phyloP scores from a whole-genome alignment of 495 filamentous ascomycete species.

The Cercophora samala region DNA sequence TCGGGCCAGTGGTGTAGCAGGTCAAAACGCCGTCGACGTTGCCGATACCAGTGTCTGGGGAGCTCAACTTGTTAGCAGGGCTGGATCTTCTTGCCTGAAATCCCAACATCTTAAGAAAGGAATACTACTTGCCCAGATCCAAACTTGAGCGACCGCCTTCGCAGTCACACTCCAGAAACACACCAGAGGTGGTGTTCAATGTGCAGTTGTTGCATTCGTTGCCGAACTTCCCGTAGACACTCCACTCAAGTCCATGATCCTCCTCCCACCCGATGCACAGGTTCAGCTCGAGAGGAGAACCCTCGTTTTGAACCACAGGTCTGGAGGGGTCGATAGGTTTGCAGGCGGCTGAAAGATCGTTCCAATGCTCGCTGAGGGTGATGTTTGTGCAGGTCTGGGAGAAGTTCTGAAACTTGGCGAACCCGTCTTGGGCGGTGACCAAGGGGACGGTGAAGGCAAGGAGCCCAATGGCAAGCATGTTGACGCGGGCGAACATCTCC shows the following conservation, averaged over 20 bases:
- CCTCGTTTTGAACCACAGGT: not conserved
- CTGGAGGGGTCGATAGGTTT: not conserved
- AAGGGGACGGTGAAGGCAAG: not conserved
- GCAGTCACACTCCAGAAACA: conserved; percentile 12
- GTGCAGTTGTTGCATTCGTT: conserved; percentile 27
- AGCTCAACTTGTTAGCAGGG: no score
- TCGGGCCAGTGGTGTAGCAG: not conserved
- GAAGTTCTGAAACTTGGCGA: conserved; percentile 8
- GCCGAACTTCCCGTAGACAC: conserved; percentile 20
- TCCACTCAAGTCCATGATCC: not conserved
- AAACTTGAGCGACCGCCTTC: no score
- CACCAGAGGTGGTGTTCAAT: not conserved
- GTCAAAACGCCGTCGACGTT: not conserved
- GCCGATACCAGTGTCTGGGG: not conserved
- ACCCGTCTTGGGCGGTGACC: not conserved
- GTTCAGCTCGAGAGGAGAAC: conserved; percentile 25
- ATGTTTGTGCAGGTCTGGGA: conserved; percentile 23
- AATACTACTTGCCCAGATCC: no score
- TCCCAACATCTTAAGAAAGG: no score
- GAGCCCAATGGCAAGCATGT: not conserved
- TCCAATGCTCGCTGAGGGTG: conserved; percentile 3
- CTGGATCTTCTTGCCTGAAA: no score
- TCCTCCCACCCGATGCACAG: conserved; percentile 16
- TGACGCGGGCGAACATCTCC: not conserved
- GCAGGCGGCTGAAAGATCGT: conserved; percentile 20